Evolutionary conservation across 495 filamentous ascomycete species (phyloP).

Genomic region (Glonium stellatum): DNA sequence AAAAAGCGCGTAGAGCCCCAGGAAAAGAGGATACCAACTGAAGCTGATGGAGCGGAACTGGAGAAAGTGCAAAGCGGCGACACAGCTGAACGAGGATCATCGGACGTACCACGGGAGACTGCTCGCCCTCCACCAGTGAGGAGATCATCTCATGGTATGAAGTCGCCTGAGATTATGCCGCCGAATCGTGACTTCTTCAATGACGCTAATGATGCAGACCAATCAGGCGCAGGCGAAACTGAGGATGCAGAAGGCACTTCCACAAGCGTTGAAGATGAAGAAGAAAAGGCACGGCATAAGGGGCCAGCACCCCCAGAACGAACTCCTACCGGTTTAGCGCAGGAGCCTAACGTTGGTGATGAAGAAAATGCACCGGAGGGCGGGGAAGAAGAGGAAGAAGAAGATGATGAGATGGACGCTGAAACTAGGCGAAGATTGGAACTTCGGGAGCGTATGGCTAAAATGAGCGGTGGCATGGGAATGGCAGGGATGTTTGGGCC

Average conservation of each 20-base stretch:
- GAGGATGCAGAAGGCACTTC: slow-evolving; percentile 73
- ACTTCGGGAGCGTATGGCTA: slow-evolving; percentile 89
- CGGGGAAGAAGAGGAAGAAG: slow-evolving; percentile 62
- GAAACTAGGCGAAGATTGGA: slow-evolving; percentile 83
- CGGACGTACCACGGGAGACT: slow-evolving; percentile 50
- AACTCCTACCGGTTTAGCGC: slow-evolving; percentile 21
- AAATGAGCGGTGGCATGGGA: slow-evolving; percentile 97
- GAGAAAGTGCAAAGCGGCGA: slow-evolving; percentile 28
- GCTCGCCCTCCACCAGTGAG: slow-evolving; percentile 31
- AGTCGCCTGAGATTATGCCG: slow-evolving; percentile 46
- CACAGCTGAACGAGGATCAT: slow-evolving; percentile 25
- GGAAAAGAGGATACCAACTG: slow-evolving; percentile 15
- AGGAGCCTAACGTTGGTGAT: slow-evolving; percentile 34
- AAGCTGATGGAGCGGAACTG: slow-evolving; percentile 21
- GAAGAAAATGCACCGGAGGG: slow-evolving; percentile 47
- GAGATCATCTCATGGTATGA: slow-evolving; percentile 41
- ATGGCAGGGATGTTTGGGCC: slow-evolving; percentile 91
- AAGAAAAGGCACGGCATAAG: slow-evolving; percentile 41
- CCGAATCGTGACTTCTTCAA: slow-evolving; percentile 51
- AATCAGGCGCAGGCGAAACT: slow-evolving; percentile 77
- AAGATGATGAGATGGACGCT: slow-evolving; percentile 87
- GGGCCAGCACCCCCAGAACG: slow-evolving; percentile 9
- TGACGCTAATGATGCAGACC: slow-evolving; percentile 84
- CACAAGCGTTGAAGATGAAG: slow-evolving; percentile 66
- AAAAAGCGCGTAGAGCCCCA: slow-evolving; percentile 67